These are phyloP conservation scores for Salix arbutifolia DNA, from an alignment of 345 rosid genomes.

Conservation along the genomic window DNA sequence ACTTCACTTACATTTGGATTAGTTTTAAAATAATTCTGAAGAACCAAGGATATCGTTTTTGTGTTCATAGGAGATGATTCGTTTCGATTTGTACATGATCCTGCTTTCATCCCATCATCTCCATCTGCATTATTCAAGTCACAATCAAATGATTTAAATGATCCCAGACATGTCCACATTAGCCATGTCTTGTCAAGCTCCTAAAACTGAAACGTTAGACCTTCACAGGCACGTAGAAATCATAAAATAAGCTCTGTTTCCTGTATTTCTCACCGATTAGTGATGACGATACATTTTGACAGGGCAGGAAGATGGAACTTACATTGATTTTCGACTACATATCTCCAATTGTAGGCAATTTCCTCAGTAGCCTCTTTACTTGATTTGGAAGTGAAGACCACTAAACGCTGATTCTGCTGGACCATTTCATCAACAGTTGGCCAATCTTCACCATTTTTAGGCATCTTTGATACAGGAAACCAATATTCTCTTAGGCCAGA, in stretches of 20 bases:
- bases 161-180: neutral
- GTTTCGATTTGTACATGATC: conserved; percentile 59
- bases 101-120: conserved; percentile 60
- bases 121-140: conserved; percentile 64
- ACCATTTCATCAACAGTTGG: conserved; percentile 90
- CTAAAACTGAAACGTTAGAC: too few species aligned
- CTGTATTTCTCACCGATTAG: too few species aligned
- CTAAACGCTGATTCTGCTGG: conserved; percentile 66
- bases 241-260: too few species aligned
- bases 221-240: too few species aligned
- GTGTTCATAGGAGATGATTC: conserved; percentile 73
- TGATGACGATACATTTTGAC: neutral
- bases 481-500: conserved; percentile 62
- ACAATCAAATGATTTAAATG: conserved; percentile 2
- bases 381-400: conserved; percentile 77
- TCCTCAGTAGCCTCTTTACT: conserved; percentile 83
- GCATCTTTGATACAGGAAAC: conserved; percentile 80
- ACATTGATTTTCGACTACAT: conserved; percentile 88
- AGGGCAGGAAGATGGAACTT: conserved; percentile 19
- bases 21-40: conserved; percentile 66
- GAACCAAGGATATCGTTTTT: conserved; percentile 50
- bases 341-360: conserved; percentile 82
- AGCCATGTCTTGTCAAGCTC: too few species aligned
- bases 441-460: conserved; percentile 80
- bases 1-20: conserved; percentile 56